phyloP scores from a whole-genome alignment of 495 filamentous ascomycete genomes.

The Sphaerosporella brunnea region DNA sequence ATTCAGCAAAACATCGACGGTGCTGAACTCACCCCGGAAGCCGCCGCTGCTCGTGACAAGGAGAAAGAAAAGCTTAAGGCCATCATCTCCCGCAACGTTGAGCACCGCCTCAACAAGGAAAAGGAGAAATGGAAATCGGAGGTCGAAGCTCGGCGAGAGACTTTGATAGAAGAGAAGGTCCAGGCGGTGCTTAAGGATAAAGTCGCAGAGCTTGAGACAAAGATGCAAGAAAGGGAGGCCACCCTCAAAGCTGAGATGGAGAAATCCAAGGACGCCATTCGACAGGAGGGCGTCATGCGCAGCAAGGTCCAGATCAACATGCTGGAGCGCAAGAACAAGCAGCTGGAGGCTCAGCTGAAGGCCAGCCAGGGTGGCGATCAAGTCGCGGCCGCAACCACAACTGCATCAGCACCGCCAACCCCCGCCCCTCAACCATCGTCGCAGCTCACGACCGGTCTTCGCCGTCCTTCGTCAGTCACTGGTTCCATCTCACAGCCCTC shows the following conservation, averaged over 20 bases:
- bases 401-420: neutral
- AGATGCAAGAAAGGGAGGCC: conserved; percentile 29
- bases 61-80: conserved; percentile 21
- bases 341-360: conserved; percentile 50
- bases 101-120: conserved; percentile 23
- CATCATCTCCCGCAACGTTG: conserved; percentile 24
- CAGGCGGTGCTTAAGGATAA: conserved; percentile 20
- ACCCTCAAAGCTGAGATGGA: conserved; percentile 33
- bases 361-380: conserved; percentile 53
- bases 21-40: conserved; percentile 47
- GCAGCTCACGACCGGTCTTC: conserved; percentile 5
- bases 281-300: conserved; percentile 45
- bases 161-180: conserved; percentile 33
- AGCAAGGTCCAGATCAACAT: conserved; percentile 60
- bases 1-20: conserved; percentile 1
- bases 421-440: conserved; percentile 5
- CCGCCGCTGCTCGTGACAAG: conserved; percentile 49
- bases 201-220: conserved; percentile 24
- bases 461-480: conserved; percentile 1
- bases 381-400: conserved; percentile 1
- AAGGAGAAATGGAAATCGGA: conserved; percentile 22
- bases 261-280: conserved; percentile 37
- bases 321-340: conserved; percentile 50
- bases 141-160: conserved; percentile 36
- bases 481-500: neutral